Evolutionary conservation across 192 early-diverging fungal species (phyloP).

Genomic region (Funneliformis mosseae): DNA sequence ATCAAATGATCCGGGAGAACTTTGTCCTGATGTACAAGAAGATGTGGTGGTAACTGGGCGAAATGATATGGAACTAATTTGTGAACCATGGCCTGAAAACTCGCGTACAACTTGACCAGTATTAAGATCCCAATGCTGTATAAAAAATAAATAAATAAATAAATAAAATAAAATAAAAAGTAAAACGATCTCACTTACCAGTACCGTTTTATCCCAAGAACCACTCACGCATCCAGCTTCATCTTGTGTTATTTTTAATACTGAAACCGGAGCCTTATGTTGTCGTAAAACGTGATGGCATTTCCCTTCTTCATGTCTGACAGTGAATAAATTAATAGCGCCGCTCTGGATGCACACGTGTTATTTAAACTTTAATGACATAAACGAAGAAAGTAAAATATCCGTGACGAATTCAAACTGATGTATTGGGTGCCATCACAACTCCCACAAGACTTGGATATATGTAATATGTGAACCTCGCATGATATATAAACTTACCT

Average conservation of each 20-base stretch:
- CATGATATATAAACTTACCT: constrained; percentile 45
- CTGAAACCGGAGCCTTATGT: constrained; percentile 85
- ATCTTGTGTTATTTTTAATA: constrained; percentile 76
- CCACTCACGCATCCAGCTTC: constrained; percentile 86
- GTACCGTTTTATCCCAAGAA: constrained; percentile 88
- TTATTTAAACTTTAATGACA: background rate
- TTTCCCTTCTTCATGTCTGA: constrained; percentile 93
- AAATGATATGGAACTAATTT: constrained; percentile 77
- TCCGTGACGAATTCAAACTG: background rate
- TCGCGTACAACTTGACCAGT: constrained; percentile 67
- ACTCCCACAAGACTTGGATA: background rate
- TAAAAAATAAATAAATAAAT: constrained; percentile 19
- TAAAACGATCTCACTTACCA: constrained; percentile 56
- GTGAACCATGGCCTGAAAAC: constrained; percentile 77
- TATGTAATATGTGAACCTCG: background rate
- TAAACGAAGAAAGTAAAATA: background rate
- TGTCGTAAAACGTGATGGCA: constrained; percentile 80
- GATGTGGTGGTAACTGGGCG: constrained; percentile 53
- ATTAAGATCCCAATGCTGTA: constrained; percentile 84
- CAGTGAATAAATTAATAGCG: constrained; percentile 80
- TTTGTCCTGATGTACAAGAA: constrained; percentile 4
- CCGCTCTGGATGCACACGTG: constrained; percentile 59
- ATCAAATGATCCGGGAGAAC: constrained; percentile 13
- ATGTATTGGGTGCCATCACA: background rate
- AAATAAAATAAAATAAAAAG: background rate